Evolutionary conservation across 495 filamentous ascomycete genomes (phyloP), one percentile per base, ranked within the genome.

Genomic region (Friedmanniomyces simplex): DNA sequence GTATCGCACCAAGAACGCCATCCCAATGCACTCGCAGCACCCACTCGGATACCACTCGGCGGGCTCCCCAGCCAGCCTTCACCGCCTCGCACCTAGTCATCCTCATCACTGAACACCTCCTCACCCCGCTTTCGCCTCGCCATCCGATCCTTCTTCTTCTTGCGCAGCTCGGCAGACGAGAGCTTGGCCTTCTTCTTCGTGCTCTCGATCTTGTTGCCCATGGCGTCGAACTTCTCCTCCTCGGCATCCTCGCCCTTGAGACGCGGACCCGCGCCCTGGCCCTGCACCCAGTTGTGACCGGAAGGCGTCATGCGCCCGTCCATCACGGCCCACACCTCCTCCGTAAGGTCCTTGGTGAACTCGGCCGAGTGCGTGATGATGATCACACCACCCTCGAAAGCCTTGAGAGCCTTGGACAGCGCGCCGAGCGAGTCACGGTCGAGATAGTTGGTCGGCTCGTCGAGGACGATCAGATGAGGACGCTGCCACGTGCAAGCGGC

Each of bases 391-490:
- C 93, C 93, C 79, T 96, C 89, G 76, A 97, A 99, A 59, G 82
- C 74, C 85, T 95, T 96, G 59, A 99, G 77, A 53, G 93, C 93
- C 82, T 95, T 95, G 68, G 93, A 99, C 64, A 99, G 76, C 65
- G 93, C 93, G 79, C 93, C 93, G 50, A 99, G 88, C 61, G 94
- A 97, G 77, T 99, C 93, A 79, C 93, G 89, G 76, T 99, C 93
- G 61, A 98, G 86, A 74, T 97, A 98, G 81, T 98, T 98, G 72
- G 94, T 98, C 64, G 93, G 93, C 76, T 99, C 93, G 70, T 99
- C 93, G 32, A 99, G 84, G 69, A 99, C 93, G 79, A 99, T 97
- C 76, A 99, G 78, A 74, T 99, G 93, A 67, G 93, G 93, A 58
- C 91, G 88, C 77, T 99, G 93, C 93, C 93, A 99, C 62, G 93